A percentile compares a stretch with the other conserved stretches of the same genome.
Evolutionary conservation across 257 asterid species (phyloP).

Genomic region (Schizonepeta tenuifolia): DNA sequence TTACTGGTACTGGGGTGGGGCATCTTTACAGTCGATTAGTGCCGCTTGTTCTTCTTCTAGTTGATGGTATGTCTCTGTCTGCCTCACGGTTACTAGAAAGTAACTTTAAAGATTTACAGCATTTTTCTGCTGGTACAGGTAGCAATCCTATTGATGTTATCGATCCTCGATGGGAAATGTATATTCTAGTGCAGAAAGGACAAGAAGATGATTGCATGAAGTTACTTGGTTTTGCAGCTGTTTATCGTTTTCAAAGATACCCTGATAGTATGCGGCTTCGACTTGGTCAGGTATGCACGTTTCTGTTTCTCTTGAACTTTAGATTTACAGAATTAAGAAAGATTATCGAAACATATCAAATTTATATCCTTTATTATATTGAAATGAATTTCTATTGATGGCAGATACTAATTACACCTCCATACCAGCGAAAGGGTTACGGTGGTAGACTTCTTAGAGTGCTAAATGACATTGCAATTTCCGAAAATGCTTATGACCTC

Average conservation of each 20-base stretch:
- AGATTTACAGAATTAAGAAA: neutral
- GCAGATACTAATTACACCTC: constrained; percentile 85
- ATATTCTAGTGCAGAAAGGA: constrained; percentile 55
- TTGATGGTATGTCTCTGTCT: constrained; percentile 40
- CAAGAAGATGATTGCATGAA: constrained; percentile 43
- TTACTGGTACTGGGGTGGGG: constrained; percentile 55
- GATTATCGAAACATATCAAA: neutral
- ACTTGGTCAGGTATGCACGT: constrained; percentile 86
- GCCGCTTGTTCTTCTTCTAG: constrained; percentile 57
- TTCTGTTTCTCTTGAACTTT: neutral
- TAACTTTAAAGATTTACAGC: neutral
- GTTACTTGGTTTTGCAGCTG: constrained; percentile 86
- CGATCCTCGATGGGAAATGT: constrained; percentile 94
- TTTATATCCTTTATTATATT: constrained; percentile 5
- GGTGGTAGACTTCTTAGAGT: constrained; percentile 70
- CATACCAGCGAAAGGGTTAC: constrained; percentile 82
- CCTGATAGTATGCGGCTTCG: constrained; percentile 75
- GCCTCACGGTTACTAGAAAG: constrained; percentile 12
- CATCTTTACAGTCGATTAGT: constrained; percentile 39
- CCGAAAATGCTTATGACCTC: constrained; percentile 77
- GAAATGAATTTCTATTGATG: constrained; percentile 30
- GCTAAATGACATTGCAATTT: constrained; percentile 66
- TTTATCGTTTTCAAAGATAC: constrained; percentile 77
- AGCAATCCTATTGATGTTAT: constrained; percentile 96
- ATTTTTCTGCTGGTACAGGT: constrained; percentile 56